A percentile compares a stretch with the other conserved stretches of the same genome.
Conservation (phyloP, 331 rosid genomes). For the Pyrus hybrid region DNA sequence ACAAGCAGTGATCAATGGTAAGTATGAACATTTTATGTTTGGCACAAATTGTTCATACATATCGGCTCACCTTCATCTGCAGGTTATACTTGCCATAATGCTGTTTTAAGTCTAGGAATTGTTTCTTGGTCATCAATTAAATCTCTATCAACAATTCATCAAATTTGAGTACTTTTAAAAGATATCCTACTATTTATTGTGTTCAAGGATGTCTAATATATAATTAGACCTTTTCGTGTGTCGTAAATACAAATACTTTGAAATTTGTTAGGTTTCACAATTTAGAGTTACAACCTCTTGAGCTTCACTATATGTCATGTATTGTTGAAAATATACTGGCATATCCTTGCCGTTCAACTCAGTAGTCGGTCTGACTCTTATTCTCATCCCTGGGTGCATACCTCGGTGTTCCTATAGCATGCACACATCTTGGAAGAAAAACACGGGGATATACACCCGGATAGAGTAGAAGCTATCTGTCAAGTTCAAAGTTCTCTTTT, state of each 20-base stretch:
- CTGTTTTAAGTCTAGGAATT: background rate
- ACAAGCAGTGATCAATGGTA: conserved; percentile 86
- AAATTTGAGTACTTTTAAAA: background rate
- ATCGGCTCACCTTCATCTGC: background rate
- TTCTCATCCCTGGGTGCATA: background rate
- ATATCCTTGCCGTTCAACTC: background rate
- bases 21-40: background rate
- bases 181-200: background rate
- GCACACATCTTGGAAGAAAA: background rate
- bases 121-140: background rate
- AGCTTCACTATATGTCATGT: background rate
- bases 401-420: background rate
- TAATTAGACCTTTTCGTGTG: background rate
- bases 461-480: background rate
- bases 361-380: background rate
- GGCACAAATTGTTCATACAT: background rate
- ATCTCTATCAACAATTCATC: background rate
- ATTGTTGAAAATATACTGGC: background rate
- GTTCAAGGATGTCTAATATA: background rate
- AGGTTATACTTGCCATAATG: too few relatives aligned
- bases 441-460: background rate
- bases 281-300: background rate
- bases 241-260: background rate
- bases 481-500: background rate
- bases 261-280: background rate